phyloP scores from a whole-genome alignment of 441 rosid species.

The Corymbia citriodora region DNA sequence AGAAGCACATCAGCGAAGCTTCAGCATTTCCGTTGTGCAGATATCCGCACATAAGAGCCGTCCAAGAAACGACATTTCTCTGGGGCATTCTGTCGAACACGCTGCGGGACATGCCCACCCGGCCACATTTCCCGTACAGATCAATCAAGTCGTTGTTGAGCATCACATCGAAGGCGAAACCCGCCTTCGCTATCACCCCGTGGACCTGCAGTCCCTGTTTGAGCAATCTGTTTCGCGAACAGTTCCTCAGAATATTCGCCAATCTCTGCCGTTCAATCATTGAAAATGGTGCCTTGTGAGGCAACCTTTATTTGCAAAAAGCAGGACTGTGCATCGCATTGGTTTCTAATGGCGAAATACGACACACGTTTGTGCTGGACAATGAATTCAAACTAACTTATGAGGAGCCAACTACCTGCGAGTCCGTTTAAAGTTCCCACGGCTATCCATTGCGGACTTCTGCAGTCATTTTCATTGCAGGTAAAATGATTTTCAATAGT shows the following conservation, averaged over 20 bases:
- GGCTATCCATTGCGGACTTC: background rate
- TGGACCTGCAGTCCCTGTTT: conserved; percentile 65
- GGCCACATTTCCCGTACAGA: conserved; percentile 67
- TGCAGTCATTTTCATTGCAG: background rate
- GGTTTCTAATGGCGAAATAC: background rate
- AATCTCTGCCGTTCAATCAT: conserved; percentile 48
- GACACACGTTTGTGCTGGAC: background rate
- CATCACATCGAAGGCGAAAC: conserved; percentile 43
- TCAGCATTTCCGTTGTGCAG: conserved; percentile 24
- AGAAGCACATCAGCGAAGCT: background rate
- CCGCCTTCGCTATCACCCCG: conserved; percentile 36
- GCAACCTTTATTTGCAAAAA: background rate
- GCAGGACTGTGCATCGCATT: background rate
- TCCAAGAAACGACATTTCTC: conserved; percentile 94
- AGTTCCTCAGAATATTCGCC: conserved; percentile 43
- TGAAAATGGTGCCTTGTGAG: background rate
- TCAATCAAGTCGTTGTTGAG: conserved; percentile 52
- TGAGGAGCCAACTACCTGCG: background rate
- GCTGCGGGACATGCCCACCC: conserved; percentile 27
- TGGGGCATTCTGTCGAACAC: conserved; percentile 78
- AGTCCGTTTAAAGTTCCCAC: background rate
- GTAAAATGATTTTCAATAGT: background rate
- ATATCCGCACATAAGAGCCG: conserved; percentile 70
- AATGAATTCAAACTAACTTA: background rate
- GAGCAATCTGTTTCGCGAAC: conserved; percentile 48